Evolutionary conservation across 805 yeast genomes (phyloP).

Genomic region (Brettanomyces bruxellensis): DNA sequence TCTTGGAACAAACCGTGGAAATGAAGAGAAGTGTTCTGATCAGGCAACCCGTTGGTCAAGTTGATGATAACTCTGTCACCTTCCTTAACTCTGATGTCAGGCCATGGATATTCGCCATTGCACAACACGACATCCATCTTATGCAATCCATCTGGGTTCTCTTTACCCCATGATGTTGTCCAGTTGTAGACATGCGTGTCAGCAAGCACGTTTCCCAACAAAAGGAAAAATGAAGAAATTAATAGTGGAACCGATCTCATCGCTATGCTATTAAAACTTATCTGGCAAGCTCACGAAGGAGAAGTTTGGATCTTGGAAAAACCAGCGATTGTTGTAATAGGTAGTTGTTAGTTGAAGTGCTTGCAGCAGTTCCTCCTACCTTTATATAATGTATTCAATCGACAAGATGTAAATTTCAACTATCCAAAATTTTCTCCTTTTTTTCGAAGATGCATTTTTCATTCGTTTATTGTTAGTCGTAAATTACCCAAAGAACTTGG

Average conservation of each 20-base stretch:
- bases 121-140: slow-evolving; percentile 40
- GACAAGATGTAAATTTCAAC: no score
- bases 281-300: no score
- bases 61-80: slow-evolving; percentile 73
- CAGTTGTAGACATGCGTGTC: slow-evolving; percentile 53
- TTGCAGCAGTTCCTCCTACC: no score
- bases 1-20: slow-evolving; percentile 91
- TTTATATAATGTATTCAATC: no score
- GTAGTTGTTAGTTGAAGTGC: no score
- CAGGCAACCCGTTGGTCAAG: slow-evolving; percentile 65
- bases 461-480: no score
- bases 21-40: slow-evolving; percentile 71
- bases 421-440: no score
- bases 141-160: slow-evolving; percentile 43
- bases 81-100: slow-evolving; percentile 63
- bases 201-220: slow-evolving; percentile 21
- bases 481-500: no score
- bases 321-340: no score
- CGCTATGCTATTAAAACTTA: no score
- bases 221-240: neutral
- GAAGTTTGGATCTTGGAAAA: no score
- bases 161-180: slow-evolving; percentile 58
- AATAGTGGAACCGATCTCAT: neutral
- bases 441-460: no score
- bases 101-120: slow-evolving; percentile 70